Conservation (phyloP, 2,329 filamentous ascomycete species). For the Lachnellula hyalina region DNA sequence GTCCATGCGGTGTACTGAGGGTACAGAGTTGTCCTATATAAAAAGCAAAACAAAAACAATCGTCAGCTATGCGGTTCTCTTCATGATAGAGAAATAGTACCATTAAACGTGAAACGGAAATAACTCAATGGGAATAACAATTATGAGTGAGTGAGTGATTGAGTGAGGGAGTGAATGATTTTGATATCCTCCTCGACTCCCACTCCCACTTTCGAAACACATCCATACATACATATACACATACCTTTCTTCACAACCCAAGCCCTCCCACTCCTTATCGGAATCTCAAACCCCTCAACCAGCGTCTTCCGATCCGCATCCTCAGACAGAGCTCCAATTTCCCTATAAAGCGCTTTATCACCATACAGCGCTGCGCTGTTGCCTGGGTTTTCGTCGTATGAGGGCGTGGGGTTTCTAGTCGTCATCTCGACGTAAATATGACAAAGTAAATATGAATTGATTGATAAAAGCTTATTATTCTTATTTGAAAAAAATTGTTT, state of each 20-base stretch:
- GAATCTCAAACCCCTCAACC: conserved; percentile 54
- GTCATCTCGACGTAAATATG: not conserved
- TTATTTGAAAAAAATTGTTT: too few species aligned
- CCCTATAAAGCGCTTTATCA: conserved; percentile 22
- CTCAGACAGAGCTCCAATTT: conserved; percentile 14
- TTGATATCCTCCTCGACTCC: not conserved
- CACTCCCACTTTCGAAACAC: not conserved
- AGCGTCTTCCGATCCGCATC: conserved; percentile 20
- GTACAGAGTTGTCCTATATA: conserved; percentile 58
- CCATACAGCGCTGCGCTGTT: conserved; percentile 19
- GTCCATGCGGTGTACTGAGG: conserved; percentile 69
- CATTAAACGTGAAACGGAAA: not conserved
- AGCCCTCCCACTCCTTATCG: conserved; percentile 67
- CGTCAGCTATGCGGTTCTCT: not conserved
- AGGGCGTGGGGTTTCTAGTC: conserved; percentile 10
- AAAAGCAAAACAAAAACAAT: not conserved
- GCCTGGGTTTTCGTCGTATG: conserved; percentile 8
- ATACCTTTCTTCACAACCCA: conserved; percentile 57
- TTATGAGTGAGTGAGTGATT: too few species aligned
- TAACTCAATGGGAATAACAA: not conserved
- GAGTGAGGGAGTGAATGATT: too few species aligned
- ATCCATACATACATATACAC: not conserved
- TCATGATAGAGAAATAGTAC: too few species aligned
- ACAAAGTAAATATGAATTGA: too few species aligned
- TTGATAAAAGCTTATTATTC: too few species aligned